Conservation (phyloP, 129 eudicot genomes). For the Escallonia herrerae region DNA sequence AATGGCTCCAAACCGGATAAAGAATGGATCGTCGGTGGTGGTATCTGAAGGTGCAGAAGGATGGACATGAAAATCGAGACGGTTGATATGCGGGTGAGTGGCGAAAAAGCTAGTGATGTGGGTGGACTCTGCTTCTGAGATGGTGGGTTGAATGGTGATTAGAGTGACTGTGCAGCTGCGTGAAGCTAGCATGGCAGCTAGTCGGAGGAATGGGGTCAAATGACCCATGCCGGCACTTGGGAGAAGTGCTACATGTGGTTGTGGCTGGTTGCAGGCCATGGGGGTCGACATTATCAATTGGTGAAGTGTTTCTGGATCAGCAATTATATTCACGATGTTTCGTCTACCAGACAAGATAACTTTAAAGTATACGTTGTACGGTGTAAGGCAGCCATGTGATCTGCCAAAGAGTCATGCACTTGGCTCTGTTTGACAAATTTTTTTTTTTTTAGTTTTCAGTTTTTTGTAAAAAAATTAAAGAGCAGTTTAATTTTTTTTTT, state of each 20-base stretch:
- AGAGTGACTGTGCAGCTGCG: conserved; percentile 29
- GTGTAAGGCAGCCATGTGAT: too few species aligned
- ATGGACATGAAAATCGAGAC: conserved; percentile 22
- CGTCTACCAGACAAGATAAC: too few species aligned
- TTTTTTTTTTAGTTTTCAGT: too few species aligned
- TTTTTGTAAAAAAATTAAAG: too few species aligned
- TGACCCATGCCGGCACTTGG: conserved; percentile 67
- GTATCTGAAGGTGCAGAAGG: conserved; percentile 22
- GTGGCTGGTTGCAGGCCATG: not conserved
- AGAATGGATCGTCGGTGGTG: conserved; percentile 35
- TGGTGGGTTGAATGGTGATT: conserved; percentile 34
- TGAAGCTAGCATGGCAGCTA: conserved; percentile 39
- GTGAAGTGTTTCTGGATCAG: too few species aligned
- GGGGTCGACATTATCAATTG: not conserved
- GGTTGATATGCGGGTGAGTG: conserved; percentile 25
- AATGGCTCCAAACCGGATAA: conserved; percentile 31
- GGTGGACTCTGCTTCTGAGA: conserved; percentile 33
- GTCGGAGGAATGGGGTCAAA: conserved; percentile 47
- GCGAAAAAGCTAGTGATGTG: conserved; percentile 31
- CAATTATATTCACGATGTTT: too few species aligned
- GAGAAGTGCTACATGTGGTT: conserved; percentile 40
- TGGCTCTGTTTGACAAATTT: too few species aligned
- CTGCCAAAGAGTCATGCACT: too few species aligned
- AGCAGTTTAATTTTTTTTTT: too few species aligned
- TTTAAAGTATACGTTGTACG: too few species aligned